Evolutionary conservation across 2,329 filamentous ascomycete genomes (phyloP).

Genomic region (Cadophora sp.): DNA sequence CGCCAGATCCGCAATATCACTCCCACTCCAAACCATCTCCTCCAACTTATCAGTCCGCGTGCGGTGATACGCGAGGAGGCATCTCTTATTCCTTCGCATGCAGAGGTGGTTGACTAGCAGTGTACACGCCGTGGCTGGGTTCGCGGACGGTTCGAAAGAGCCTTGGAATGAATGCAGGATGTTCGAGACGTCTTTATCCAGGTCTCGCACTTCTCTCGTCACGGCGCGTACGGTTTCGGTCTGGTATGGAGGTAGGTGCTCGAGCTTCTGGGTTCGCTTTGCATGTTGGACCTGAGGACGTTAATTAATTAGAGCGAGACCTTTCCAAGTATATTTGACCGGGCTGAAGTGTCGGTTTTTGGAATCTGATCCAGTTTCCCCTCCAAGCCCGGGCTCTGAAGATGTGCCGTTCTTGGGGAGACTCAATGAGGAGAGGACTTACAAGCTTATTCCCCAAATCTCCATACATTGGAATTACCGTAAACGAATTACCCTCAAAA

Average conservation of each 20-base stretch:
- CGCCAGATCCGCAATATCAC: conserved; percentile 78
- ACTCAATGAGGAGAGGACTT: conserved; percentile 34
- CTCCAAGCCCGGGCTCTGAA: no score
- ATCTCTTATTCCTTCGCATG: conserved; percentile 96
- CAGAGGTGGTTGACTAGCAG: conserved; percentile 92
- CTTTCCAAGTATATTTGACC: not conserved
- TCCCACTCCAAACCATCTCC: conserved; percentile 89
- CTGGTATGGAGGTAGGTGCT: conserved; percentile 89
- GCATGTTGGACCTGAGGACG: conserved; percentile 82
- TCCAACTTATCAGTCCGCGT: conserved; percentile 91
- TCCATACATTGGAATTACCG: conserved; percentile 65
- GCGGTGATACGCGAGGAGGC: conserved; percentile 91
- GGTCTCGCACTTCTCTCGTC: conserved; percentile 89
- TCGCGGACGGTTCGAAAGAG: conserved; percentile 84
- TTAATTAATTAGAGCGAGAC: conserved; percentile 21
- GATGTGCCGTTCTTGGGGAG: no score
- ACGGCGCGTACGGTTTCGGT: conserved; percentile 88
- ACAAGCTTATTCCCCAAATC: conserved; percentile 75
- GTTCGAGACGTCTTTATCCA: conserved; percentile 83
- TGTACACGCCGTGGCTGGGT: conserved; percentile 85
- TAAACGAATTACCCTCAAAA: not conserved
- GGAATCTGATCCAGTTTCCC: no score
- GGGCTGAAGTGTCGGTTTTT: no score
- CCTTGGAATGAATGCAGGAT: conserved; percentile 84
- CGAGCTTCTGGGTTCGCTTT: conserved; percentile 88